Conservation (phyloP, 1,284 basidiomycete genomes). For the Pulveroboletus sp. region DNA sequence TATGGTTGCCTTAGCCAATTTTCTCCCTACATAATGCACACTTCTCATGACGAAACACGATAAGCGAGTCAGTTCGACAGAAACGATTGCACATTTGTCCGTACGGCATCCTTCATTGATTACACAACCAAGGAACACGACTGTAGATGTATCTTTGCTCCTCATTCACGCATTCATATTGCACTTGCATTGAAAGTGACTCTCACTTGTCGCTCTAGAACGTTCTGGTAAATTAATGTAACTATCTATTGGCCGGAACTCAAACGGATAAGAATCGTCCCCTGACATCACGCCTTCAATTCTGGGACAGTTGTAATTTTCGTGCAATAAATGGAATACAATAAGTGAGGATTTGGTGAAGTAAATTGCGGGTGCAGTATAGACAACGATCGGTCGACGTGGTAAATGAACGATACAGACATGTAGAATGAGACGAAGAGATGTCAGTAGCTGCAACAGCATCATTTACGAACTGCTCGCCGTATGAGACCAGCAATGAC, state of each 20-base stretch:
- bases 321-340: conserved; percentile 33
- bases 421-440: conserved; percentile 11
- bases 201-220: conserved; percentile 18
- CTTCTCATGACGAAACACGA: conserved; percentile 3
- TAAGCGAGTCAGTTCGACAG: background rate
- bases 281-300: no score
- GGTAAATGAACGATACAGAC: conserved; percentile 15
- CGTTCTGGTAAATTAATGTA: conserved; percentile 36
- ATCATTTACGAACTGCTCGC: conserved; percentile 76
- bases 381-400: conserved; percentile 11
- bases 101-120: conserved; percentile 16
- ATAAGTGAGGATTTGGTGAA: conserved; percentile 29
- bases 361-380: conserved; percentile 6
- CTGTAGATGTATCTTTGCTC: conserved; percentile 30
- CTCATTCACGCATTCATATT: conserved; percentile 37
- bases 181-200: conserved; percentile 30
- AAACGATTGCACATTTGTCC: conserved; percentile 4
- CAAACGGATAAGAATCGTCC: no score
- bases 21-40: conserved; percentile 35
- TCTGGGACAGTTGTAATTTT: conserved; percentile 9
- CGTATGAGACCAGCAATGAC: conserved; percentile 83
- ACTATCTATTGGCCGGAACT: conserved; percentile 27
- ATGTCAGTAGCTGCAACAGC: conserved; percentile 14
- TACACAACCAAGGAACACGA: conserved; percentile 20
- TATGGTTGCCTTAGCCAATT: conserved; percentile 39